Evolutionary conservation across 257 asterid species (phyloP).

Genomic region (Eucommia ulmoides): DNA sequence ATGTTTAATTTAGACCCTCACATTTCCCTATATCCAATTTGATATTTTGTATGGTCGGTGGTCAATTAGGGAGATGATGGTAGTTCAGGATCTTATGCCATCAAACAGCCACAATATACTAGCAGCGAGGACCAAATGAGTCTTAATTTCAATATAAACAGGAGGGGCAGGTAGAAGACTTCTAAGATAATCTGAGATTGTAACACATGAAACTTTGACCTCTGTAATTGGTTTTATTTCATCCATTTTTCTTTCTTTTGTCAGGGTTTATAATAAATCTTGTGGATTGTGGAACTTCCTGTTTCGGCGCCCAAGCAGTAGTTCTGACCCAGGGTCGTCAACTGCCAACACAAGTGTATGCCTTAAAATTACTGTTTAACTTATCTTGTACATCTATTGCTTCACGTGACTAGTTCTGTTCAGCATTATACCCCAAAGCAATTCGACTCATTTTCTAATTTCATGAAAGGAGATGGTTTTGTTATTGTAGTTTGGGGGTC

Average conservation of each 20-base stretch:
- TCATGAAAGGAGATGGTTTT: no score
- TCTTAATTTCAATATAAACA: constrained; percentile 28
- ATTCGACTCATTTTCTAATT: no score
- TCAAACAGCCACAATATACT: constrained; percentile 26
- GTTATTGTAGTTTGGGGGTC: no score
- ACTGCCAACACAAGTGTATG: constrained; percentile 41
- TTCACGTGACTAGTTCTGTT: no score
- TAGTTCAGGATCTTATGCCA: constrained; percentile 6
- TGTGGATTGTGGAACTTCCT: constrained; percentile 69
- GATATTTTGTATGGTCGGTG: neutral
- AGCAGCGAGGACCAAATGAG: constrained; percentile 21
- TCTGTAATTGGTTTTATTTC: neutral
- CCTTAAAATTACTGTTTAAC: constrained; percentile 5
- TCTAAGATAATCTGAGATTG: no score
- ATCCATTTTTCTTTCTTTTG: neutral
- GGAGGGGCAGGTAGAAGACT: constrained; percentile 10
- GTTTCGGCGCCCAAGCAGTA: constrained; percentile 29
- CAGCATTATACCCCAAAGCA: no score
- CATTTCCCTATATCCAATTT: neutral
- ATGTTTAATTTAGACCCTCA: no score
- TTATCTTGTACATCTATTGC: no score
- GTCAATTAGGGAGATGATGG: constrained; percentile 20
- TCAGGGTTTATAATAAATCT: constrained; percentile 18
- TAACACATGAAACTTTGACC: neutral
- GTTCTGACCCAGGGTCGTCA: constrained; percentile 32